Conservation (phyloP, 768 basidiomycete genomes). For the Macrocybe gigantea region DNA sequence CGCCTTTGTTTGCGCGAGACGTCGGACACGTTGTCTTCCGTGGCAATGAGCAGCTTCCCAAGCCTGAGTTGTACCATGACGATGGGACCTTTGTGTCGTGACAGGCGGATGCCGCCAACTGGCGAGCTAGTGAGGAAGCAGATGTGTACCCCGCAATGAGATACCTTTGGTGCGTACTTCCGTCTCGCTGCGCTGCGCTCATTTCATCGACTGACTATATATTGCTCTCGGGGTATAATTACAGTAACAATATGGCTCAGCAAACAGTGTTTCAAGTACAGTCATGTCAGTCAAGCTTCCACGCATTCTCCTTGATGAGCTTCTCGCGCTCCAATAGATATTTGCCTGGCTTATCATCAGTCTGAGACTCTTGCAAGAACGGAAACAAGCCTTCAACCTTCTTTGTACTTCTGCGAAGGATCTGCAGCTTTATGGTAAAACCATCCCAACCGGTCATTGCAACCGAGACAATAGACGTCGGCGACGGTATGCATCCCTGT, state of each 20-base stretch:
- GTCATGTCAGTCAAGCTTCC: constrained; percentile 44
- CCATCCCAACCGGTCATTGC: constrained; percentile 78
- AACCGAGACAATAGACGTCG: constrained; percentile 75
- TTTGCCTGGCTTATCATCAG: constrained; percentile 45
- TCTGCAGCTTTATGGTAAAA: constrained; percentile 79
- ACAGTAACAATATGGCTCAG: neutral
- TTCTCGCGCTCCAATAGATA: constrained; percentile 78
- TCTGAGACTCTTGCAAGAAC: no score
- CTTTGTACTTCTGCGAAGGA: constrained; percentile 77
- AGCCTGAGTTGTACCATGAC: constrained; percentile 9
- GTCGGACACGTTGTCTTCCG: constrained; percentile 64
- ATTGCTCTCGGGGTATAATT: neutral
- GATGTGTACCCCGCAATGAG: neutral
- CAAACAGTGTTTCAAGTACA: neutral
- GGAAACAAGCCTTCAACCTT: constrained; percentile 37
- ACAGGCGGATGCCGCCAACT: neutral
- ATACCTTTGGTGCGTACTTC: no score
- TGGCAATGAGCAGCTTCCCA: constrained; percentile 46
- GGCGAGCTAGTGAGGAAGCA: neutral
- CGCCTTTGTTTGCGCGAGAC: constrained; percentile 58
- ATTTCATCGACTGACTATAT: neutral
- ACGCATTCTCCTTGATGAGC: constrained; percentile 76
- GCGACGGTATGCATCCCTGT: constrained; percentile 81
- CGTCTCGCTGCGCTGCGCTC: neutral
- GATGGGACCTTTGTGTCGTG: constrained; percentile 24